These are phyloP conservation scores for Globisporangium parvum DNA, from an alignment of 352 stramenopile species.

Conservation along the genomic window DNA sequence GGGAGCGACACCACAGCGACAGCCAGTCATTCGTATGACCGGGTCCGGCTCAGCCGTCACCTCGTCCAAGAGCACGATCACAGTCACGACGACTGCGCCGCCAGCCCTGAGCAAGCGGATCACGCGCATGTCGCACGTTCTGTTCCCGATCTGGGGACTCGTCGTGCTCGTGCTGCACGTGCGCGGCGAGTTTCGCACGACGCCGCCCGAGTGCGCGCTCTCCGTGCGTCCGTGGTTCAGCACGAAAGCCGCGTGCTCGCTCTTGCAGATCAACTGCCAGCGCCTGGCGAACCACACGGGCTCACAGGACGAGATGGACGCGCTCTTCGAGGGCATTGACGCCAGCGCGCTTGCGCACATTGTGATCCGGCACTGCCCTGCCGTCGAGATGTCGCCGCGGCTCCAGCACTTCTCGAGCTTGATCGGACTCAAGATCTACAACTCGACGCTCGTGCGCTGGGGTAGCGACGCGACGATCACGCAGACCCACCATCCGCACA, in stretches of 20 bases:
- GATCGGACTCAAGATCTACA: conserved; percentile 34
- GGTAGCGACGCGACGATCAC: conserved; percentile 19
- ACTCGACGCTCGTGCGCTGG: conserved; percentile 31
- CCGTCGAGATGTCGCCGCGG: conserved; percentile 21
- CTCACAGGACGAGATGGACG: conserved; percentile 8
- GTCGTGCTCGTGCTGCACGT: conserved; percentile 19
- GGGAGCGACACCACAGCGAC: neutral
- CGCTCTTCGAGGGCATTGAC: conserved; percentile 19
- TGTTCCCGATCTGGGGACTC: conserved; percentile 20
- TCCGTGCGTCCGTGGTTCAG: conserved; percentile 25
- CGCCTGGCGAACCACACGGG: conserved; percentile 7
- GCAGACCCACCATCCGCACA: conserved; percentile 14
- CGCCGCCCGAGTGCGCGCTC: conserved; percentile 16
- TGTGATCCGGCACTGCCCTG: conserved; percentile 30
- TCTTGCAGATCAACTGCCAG: conserved; percentile 23
- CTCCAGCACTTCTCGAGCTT: conserved; percentile 26
- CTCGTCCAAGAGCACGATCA: neutral
- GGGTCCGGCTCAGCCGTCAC: neutral
- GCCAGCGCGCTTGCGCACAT: conserved; percentile 16
- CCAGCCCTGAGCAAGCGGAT: neutral
- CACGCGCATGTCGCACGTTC: neutral
- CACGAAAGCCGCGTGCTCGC: conserved; percentile 16
- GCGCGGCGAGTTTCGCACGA: neutral
- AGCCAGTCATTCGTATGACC: neutral
- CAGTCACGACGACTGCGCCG: neutral